These are phyloP conservation scores for Ustilago tritici DNA, from an alignment of 1,284 basidiomycete species.

Conservation along the genomic window DNA sequence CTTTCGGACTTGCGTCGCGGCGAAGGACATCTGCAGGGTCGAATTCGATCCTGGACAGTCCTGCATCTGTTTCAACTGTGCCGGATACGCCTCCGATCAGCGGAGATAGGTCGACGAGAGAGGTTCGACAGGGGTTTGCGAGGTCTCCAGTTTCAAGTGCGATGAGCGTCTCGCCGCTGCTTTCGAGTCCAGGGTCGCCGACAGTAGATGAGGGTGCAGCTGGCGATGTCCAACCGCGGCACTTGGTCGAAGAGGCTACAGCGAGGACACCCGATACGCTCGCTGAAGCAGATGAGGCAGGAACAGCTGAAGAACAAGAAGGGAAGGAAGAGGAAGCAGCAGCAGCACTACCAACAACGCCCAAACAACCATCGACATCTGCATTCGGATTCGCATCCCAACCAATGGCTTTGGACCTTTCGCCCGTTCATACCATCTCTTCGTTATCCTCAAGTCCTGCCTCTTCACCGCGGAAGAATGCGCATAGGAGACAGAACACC, in stretches of 20 bases:
- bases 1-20: conserved; percentile 19
- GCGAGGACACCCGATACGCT: conserved; percentile 29
- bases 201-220: conserved; percentile 35
- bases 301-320: not conserved
- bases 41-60: conserved; percentile 25
- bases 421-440: conserved; percentile 25
- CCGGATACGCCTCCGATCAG: conserved; percentile 11
- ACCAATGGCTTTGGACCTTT: conserved; percentile 43
- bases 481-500: conserved; percentile 41
- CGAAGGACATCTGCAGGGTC: conserved; percentile 20
- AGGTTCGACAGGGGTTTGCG: not conserved
- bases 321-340: not conserved
- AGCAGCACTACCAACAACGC: conserved; percentile 13
- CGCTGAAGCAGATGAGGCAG: conserved; percentile 13
- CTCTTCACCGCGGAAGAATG: conserved; percentile 46
- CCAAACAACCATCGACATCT: conserved; percentile 2
- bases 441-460: conserved; percentile 26
- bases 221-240: conserved; percentile 15
- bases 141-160: conserved; percentile 12
- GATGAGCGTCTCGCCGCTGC: conserved; percentile 17
- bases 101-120: not conserved
- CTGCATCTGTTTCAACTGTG: conserved; percentile 3
- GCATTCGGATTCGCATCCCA: conserved; percentile 37
- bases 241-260: conserved; percentile 34
- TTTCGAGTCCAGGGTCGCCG: conserved; percentile 22